These are phyloP conservation scores for Pleurotus pulmonarius DNA, from an alignment of 768 basidiomycete species.

Conservation along the genomic window DNA sequence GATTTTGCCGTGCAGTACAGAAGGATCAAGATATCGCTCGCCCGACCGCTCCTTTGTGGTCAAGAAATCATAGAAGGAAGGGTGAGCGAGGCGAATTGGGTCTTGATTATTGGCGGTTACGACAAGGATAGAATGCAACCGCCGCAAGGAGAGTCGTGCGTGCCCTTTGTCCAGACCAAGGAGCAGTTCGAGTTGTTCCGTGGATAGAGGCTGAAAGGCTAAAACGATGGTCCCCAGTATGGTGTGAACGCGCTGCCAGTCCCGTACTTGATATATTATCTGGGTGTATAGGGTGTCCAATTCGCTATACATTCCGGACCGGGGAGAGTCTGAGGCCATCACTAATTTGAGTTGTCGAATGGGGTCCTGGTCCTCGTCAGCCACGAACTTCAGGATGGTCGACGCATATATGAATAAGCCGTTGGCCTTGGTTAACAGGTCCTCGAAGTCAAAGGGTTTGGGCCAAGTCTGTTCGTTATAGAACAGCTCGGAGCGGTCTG, in stretches of 20 bases:
- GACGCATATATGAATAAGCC: background rate
- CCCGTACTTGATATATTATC: background rate
- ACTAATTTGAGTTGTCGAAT: background rate
- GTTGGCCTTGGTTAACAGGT: background rate
- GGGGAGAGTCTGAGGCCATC: background rate
- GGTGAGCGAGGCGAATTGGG: conserved; percentile 26
- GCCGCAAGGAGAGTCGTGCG: background rate
- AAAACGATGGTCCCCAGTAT: conserved; percentile 7
- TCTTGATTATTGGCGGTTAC: conserved; percentile 10
- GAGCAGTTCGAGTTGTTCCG: background rate
- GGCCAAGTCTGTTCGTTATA: background rate
- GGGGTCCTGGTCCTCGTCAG: background rate
- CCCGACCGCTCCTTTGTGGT: conserved; percentile 23
- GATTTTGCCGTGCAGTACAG: conserved; percentile 1
- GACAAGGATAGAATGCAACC: conserved; percentile 9
- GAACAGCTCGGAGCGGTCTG: background rate
- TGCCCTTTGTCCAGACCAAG: conserved; percentile 3
- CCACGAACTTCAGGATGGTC: background rate
- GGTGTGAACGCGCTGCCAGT: background rate
- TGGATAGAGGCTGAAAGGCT: background rate
- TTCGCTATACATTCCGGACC: background rate
- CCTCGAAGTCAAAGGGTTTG: background rate
- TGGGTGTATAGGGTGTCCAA: conserved; percentile 11
- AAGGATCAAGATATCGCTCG: conserved; percentile 22
- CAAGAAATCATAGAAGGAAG: conserved; percentile 30